Evolutionary conservation across 192 early-diverging fungal genomes (phyloP), one percentile per base, ranked within the genome.

Genomic region (Mortierella alpina): DNA sequence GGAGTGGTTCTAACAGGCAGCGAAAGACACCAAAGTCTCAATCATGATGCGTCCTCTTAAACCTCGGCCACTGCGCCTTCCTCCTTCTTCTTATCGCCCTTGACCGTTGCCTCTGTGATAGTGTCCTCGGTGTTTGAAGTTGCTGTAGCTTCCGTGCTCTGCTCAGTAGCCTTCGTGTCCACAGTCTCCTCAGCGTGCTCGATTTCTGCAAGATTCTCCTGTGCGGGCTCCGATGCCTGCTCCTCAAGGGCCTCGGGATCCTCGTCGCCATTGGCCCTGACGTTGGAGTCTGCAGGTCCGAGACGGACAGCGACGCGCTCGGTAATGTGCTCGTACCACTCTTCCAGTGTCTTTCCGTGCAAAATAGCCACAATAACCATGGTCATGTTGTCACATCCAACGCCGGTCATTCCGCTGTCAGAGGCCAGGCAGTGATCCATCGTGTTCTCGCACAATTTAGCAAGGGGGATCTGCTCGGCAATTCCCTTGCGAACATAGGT

Each of bases 301-400:
- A 65, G 66, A 17, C 66, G 60, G 17, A 70, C 51, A 17, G 73
- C 64, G 15, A 84, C 64, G 20, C 82, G 80, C 23, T 52, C 9
- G 20, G 48, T 63, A 55, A 91, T 79, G 75, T 82, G 82, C 42
- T 84, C 66, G 44, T 89, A 84, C 97, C 97, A 99, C 82, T 96
- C 88, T 2, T 93, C 90, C 64, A 87, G 80, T 45, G 86, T 88
- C 69, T 87, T 91, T 50, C 95, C 95, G 69, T 93, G 88, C 68
- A 98, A 86, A 41, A 98, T 71, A 6, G 88, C 98, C 13, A 96
- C 89, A 50, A 99, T 95, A 23, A 98, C 85, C 23, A 98, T 91
- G 2, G 98, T 98, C 98, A 99, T 99, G 87, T 99, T 99, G 84
- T 99, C 98, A 83, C 97, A 98, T 18, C 98, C 98, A 20, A 99